Percentiles rank a stretch among this genome's conserved stretches.
Conservation (phyloP, 2,329 filamentous ascomycete species). For the Knufia fluminis region DNA sequence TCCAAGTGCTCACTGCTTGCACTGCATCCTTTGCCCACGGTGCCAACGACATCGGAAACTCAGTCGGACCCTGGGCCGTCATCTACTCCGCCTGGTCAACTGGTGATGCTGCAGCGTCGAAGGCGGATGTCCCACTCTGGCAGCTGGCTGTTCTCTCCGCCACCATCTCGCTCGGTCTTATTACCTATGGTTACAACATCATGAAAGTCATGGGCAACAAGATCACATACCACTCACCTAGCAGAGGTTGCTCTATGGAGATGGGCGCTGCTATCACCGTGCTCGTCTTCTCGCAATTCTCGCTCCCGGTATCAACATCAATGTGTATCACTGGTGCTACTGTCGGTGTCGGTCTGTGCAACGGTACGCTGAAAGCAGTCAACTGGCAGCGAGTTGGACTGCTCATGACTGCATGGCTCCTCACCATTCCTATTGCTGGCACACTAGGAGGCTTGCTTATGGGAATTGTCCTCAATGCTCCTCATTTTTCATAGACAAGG, state of each 20-base stretch:
- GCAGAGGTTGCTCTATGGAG: conserved; percentile 61
- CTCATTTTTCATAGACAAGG: too few species aligned
- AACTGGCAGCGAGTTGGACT: conserved; percentile 67
- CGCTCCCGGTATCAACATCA: conserved; percentile 65
- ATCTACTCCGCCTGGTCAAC: conserved; percentile 61
- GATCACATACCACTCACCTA: conserved; percentile 60
- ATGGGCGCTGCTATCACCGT: conserved; percentile 70
- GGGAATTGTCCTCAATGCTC: conserved; percentile 49
- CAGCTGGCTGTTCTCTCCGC: conserved; percentile 61
- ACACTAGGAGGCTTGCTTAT: conserved; percentile 46
- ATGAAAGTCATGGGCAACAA: conserved; percentile 85
- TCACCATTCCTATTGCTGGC: conserved; percentile 55
- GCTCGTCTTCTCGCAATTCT: conserved; percentile 65
- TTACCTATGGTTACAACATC: conserved; percentile 74
- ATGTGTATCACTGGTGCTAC: conserved; percentile 76
- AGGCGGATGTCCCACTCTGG: conserved; percentile 63
- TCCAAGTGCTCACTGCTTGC: conserved; percentile 46
- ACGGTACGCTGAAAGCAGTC: conserved; percentile 60
- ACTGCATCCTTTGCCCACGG: conserved; percentile 52
- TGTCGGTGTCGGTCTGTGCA: conserved; percentile 69
- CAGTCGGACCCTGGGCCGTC: conserved; percentile 59
- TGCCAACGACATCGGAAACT: conserved; percentile 67
- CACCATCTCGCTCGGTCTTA: conserved; percentile 57
- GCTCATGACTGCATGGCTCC: conserved; percentile 57
- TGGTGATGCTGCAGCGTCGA: conserved; percentile 50